phyloP scores from a whole-genome alignment of 441 rosid genomes.

The Corymbia calophylla region DNA sequence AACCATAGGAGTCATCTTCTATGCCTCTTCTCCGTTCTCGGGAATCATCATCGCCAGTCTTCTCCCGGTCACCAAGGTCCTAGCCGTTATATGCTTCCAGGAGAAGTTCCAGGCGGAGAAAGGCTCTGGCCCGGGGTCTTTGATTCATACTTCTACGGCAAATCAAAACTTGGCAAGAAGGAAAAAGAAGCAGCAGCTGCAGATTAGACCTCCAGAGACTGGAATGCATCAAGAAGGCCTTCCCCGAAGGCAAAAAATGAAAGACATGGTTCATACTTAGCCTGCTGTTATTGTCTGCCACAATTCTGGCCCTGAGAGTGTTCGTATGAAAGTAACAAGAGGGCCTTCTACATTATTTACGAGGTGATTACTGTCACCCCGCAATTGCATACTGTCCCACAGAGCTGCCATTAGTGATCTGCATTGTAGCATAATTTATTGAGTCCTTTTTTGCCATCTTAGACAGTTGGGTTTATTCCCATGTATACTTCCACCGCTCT shows the following conservation, averaged over 20 bases:
- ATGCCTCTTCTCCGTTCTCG: not conserved
- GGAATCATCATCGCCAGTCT: not conserved
- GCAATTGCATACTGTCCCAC: not conserved
- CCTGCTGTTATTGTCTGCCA: not conserved
- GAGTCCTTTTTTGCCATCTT: not conserved
- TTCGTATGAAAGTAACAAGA: not conserved
- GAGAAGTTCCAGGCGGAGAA: constrained; percentile 1
- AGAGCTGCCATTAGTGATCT: not conserved
- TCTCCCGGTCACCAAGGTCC: not conserved
- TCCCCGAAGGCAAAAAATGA: not conserved
- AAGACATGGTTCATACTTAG: not conserved
- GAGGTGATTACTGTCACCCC: not conserved
- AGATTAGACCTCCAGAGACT: not conserved
- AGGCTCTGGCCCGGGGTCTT: constrained; percentile 7
- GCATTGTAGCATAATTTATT: not conserved
- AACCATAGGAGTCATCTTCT: not conserved
- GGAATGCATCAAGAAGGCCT: not conserved
- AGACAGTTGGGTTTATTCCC: not conserved
- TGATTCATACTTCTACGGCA: not conserved
- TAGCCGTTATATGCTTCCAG: not conserved
- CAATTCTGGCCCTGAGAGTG: not conserved
- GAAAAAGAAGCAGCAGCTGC: not conserved
- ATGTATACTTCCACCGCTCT: constrained; percentile 7
- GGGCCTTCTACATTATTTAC: not conserved
- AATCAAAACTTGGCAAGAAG: not conserved